Percentiles rank a stretch among this genome's conserved stretches.
These are phyloP conservation scores for Boeremia lycopersici DNA, from an alignment of 2,329 filamentous ascomycete species.

Conservation along the genomic window DNA sequence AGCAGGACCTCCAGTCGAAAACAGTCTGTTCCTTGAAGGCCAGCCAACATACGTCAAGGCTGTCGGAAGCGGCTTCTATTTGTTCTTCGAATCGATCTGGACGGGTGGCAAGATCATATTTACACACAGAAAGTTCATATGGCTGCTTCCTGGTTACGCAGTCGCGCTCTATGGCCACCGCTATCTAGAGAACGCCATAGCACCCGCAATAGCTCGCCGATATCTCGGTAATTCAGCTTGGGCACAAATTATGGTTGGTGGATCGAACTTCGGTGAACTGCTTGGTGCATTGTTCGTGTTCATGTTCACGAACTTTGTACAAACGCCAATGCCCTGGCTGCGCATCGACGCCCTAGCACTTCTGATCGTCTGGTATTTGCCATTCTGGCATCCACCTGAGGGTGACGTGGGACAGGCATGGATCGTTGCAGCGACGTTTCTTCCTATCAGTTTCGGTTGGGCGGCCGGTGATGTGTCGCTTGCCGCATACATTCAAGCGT, in stretches of 20 bases:
- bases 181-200: conserved; percentile 58
- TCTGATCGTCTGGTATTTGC: conserved; percentile 57
- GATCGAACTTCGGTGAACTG: conserved; percentile 59
- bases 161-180: conserved; percentile 58
- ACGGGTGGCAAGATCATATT: conserved; percentile 56
- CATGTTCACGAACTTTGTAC: conserved; percentile 56
- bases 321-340: conserved; percentile 59
- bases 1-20: conserved; percentile 40
- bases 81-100: conserved; percentile 56
- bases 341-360: conserved; percentile 55
- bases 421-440: conserved; percentile 54
- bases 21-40: conserved; percentile 26
- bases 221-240: conserved; percentile 57
- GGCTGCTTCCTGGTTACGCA: conserved; percentile 58
- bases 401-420: conserved; percentile 54
- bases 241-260: conserved; percentile 58
- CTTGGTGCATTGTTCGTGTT: conserved; percentile 57
- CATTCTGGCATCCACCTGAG: conserved; percentile 52
- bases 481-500: conserved; percentile 58
- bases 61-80: conserved; percentile 48
- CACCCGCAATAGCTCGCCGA: conserved; percentile 53
- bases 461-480: conserved; percentile 59
- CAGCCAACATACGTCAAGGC: conserved; percentile 47
- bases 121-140: conserved; percentile 55
- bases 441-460: conserved; percentile 56